Conservation (phyloP, 306 rosid species). For the Geum urbanum region DNA sequence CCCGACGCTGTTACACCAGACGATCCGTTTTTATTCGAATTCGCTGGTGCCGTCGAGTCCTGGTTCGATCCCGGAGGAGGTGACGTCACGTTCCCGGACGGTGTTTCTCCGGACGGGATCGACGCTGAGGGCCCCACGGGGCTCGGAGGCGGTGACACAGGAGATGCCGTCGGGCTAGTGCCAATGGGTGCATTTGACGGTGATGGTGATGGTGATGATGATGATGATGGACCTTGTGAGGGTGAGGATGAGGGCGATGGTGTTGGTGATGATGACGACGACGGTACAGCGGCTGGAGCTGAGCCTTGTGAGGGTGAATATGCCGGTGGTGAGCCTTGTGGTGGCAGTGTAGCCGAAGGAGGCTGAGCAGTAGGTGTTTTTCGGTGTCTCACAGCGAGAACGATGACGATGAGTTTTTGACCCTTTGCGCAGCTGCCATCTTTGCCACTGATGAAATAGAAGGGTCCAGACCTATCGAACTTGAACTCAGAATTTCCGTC, state of each 20-base stretch:
- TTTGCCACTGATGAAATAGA: conserved; percentile 64
- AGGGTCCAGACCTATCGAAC: conserved; percentile 61
- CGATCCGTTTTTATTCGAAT: neutral
- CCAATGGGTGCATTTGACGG: neutral
- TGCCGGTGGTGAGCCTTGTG: conserved; percentile 1
- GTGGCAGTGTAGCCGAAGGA: conserved; percentile 3
- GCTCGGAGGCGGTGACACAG: neutral
- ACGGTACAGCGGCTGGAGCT: conserved; percentile 6
- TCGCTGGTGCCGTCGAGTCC: neutral
- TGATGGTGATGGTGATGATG: conserved; percentile 6
- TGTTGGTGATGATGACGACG: too few relatives aligned
- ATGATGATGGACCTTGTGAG: neutral
- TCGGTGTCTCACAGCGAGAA: conserved; percentile 41
- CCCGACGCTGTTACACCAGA: conserved; percentile 26
- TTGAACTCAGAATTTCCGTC: conserved; percentile 57
- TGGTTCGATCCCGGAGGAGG: conserved; percentile 18
- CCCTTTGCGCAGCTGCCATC: conserved; percentile 58
- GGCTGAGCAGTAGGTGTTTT: conserved; percentile 6
- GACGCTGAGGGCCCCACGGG: conserved; percentile 7
- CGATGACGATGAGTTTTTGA: conserved; percentile 57
- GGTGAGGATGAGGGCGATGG: too few relatives aligned
- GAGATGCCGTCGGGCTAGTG: neutral
- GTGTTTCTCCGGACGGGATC: conserved; percentile 1
- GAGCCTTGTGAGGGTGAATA: neutral
- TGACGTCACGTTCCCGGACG: conserved; percentile 15